These are phyloP conservation scores for Phytophthora pinifolia DNA, from an alignment of 352 stramenopile genomes.

Conservation along the genomic window DNA sequence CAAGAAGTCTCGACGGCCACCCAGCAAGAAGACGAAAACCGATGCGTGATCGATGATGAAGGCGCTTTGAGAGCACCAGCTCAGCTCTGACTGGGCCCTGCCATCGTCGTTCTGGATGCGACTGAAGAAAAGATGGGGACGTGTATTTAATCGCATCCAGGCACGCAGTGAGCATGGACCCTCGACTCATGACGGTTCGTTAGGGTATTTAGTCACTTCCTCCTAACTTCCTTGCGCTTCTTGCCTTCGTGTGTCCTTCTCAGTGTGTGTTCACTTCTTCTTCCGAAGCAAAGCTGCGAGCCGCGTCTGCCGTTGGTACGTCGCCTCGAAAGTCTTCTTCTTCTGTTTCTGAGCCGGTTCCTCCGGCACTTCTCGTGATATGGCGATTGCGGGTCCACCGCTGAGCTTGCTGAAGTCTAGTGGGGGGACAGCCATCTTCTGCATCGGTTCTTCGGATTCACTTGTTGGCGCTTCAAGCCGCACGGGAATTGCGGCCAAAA, in stretches of 20 bases:
- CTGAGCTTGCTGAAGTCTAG: constrained; percentile 33
- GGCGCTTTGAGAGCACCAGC: constrained; percentile 18
- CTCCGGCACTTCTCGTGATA: constrained; percentile 3
- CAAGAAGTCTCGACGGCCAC: constrained; percentile 48
- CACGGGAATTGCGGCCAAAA: constrained; percentile 10
- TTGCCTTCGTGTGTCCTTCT: neutral
- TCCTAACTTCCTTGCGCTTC: constrained; percentile 16
- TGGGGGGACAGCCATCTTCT: constrained; percentile 20
- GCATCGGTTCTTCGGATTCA: constrained; percentile 5
- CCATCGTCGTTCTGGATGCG: constrained; percentile 2
- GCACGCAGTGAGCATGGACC: constrained; percentile 16
- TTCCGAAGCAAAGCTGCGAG: constrained; percentile 56
- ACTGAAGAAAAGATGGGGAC: constrained; percentile 16
- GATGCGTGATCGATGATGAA: constrained; percentile 32
- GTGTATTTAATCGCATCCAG: constrained; percentile 33
- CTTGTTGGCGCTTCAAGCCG: constrained; percentile 3
- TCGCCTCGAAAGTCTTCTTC: constrained; percentile 44
- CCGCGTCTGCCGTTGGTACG: constrained; percentile 50
- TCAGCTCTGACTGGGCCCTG: constrained; percentile 9
- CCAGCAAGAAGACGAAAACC: constrained; percentile 71
- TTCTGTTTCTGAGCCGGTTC: constrained; percentile 35
- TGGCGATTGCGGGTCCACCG: constrained; percentile 3
- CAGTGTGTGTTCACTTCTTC: constrained; percentile 28
- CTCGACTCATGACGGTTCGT: constrained; percentile 9
- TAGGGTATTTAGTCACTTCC: constrained; percentile 11